These are phyloP conservation scores for Aspergillus alliaceus DNA, from an alignment of 2,329 filamentous ascomycete genomes.

Conservation along the genomic window DNA sequence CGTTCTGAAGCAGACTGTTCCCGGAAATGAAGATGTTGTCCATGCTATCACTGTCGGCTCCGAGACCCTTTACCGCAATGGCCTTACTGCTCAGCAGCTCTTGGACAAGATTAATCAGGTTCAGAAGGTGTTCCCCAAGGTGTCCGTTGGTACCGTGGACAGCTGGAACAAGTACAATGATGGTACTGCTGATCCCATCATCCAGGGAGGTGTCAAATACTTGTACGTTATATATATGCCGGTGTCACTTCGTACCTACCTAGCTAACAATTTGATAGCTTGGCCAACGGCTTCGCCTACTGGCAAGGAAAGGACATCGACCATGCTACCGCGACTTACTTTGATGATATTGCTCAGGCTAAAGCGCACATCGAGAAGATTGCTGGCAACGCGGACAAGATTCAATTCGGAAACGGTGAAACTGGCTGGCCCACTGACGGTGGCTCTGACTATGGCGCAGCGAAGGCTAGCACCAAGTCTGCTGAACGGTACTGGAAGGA, in stretches of 20 bases:
- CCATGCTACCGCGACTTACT: conserved; percentile 63
- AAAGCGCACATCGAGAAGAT: conserved; percentile 62
- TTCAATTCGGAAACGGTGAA: conserved; percentile 70
- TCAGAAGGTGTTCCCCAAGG: conserved; percentile 54
- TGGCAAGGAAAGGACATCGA: conserved; percentile 64
- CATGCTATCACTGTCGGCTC: conserved; percentile 71
- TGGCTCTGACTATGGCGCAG: conserved; percentile 62
- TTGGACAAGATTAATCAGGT: conserved; percentile 63
- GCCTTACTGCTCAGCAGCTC: conserved; percentile 62
- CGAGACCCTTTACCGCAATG: conserved; percentile 68
- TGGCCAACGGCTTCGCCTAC: conserved; percentile 71
- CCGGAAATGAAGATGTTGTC: conserved; percentile 56
- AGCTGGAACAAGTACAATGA: conserved; percentile 72
- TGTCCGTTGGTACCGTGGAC: conserved; percentile 68
- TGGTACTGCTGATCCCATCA: conserved; percentile 65
- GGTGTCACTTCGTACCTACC: background rate
- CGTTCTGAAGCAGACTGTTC: conserved; percentile 51
- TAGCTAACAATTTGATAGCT: conserved; percentile 29
- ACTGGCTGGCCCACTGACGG: conserved; percentile 65
- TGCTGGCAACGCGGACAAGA: conserved; percentile 53
- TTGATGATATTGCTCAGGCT: conserved; percentile 67
- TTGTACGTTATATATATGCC: conserved; percentile 40
- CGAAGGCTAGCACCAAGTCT: conserved; percentile 60
- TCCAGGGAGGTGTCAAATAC: conserved; percentile 60
- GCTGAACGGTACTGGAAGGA: conserved; percentile 62